phyloP scores from a whole-genome alignment of 1,284 basidiomycete genomes.

The Ceratobasidium theobromae region DNA sequence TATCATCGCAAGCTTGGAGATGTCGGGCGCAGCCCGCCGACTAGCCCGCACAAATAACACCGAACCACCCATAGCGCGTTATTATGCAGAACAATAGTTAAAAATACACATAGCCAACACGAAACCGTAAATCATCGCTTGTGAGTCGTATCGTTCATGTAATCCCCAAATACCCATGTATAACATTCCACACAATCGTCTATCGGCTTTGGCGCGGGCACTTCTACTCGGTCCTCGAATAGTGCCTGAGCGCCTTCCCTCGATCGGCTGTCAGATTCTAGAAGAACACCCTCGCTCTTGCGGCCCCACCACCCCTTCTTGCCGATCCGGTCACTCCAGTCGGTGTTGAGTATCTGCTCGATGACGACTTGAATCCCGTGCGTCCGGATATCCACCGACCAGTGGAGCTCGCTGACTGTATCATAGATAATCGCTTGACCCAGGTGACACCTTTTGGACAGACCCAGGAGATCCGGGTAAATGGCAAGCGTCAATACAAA shows the following conservation, averaged over 20 bases:
- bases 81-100: neutral
- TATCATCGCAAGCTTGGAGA: too few species aligned
- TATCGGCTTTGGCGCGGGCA: slow-evolving; percentile 41
- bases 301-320: slow-evolving; percentile 23
- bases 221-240: slow-evolving; percentile 28
- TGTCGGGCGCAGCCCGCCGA: too few species aligned
- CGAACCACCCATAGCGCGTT: neutral
- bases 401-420: slow-evolving; percentile 35
- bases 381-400: slow-evolving; percentile 33
- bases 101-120: slow-evolving; percentile 12
- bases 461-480: neutral
- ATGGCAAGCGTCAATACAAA: neutral
- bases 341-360: slow-evolving; percentile 31
- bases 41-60: neutral
- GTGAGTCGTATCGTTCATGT: slow-evolving; percentile 34
- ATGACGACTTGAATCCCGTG: slow-evolving; percentile 35
- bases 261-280: slow-evolving; percentile 28
- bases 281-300: slow-evolving; percentile 16
- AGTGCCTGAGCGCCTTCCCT: slow-evolving; percentile 37
- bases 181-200: slow-evolving; percentile 50
- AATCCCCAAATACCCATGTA: slow-evolving; percentile 50
- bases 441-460: slow-evolving; percentile 35
- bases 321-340: slow-evolving; percentile 32
- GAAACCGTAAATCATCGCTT: neutral
- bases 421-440: slow-evolving; percentile 36